A percentile compares a stretch with the other conserved stretches of the same genome.
These are phyloP conservation scores for Neobulgaria alba DNA, from an alignment of 2,329 filamentous ascomycete species.

Conservation along the genomic window DNA sequence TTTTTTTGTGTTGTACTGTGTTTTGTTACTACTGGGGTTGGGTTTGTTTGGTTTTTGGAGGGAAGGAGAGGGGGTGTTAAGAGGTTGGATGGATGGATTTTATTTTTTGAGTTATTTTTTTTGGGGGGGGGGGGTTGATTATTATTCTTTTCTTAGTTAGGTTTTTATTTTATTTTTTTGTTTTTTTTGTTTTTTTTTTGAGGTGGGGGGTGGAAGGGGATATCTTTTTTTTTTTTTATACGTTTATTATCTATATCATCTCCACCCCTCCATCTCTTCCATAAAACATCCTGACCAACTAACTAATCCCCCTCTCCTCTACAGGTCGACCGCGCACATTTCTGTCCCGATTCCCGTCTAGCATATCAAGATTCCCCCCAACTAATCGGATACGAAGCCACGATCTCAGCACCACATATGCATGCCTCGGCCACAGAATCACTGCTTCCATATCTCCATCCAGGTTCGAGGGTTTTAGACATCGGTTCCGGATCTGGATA, in stretches of 20 bases:
- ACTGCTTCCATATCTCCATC: constrained; percentile 47
- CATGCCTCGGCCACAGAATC: constrained; percentile 57
- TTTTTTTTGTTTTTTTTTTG: too few species aligned
- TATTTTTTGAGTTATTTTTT: too few species aligned
- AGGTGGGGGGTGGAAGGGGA: too few species aligned
- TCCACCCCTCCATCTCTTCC: not conserved
- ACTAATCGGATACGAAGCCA: constrained; percentile 56
- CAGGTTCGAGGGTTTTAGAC: constrained; percentile 52
- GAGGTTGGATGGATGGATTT: too few species aligned
- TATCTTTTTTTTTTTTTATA: not conserved
- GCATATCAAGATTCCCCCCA: constrained; percentile 72
- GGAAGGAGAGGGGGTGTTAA: too few species aligned
- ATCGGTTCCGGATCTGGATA: constrained; percentile 74
- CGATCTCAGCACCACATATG: constrained; percentile 68
- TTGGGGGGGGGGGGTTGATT: too few species aligned
- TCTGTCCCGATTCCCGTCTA: constrained; percentile 56
- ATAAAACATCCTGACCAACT: too few species aligned
- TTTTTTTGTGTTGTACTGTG: too few species aligned
- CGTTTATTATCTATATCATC: not conserved
- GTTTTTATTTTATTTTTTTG: too few species aligned
- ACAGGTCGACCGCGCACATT: constrained; percentile 78
- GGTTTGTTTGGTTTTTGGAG: too few species aligned
- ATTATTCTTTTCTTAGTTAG: too few species aligned
- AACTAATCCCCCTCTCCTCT: not conserved
- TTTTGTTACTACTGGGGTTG: too few species aligned